A percentile compares a stretch with the other conserved stretches of the same genome.
These are phyloP conservation scores for Fusarium sp. DNA, from an alignment of 2,329 filamentous ascomycete genomes.

Conservation along the genomic window DNA sequence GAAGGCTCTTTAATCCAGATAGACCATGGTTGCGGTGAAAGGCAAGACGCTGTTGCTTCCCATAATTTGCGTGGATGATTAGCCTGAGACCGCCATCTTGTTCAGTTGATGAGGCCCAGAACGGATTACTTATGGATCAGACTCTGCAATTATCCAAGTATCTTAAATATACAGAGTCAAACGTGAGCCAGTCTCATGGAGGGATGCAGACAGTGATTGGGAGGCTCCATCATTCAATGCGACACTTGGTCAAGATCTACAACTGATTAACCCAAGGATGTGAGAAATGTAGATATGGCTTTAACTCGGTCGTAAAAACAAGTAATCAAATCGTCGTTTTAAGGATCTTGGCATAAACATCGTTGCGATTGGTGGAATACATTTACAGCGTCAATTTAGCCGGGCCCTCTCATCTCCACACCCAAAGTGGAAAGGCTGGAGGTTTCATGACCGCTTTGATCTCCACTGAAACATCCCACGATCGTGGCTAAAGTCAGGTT, in stretches of 20 bases:
- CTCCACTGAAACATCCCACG: slow-evolving; percentile 14
- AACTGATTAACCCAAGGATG: neutral
- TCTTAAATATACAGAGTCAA: neutral
- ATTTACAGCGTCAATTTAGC: neutral
- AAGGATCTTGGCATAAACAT: neutral
- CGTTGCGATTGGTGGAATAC: slow-evolving; percentile 2
- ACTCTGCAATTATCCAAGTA: neutral
- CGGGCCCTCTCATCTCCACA: slow-evolving; percentile 2
- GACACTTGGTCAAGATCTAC: neutral
- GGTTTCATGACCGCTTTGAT: slow-evolving; percentile 8
- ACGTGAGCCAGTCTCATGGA: neutral
- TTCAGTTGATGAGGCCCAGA: neutral
- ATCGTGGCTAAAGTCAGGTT: slow-evolving; percentile 5
- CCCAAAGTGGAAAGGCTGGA: slow-evolving; percentile 9
- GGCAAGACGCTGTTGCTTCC: neutral
- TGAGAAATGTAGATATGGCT: neutral
- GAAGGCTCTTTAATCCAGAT: too few relatives aligned
- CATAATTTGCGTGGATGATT: neutral
- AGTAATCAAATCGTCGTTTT: slow-evolving; percentile 6
- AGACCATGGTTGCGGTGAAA: neutral
- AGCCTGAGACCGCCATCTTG: neutral
- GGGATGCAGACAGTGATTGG: neutral
- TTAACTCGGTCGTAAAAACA: neutral
- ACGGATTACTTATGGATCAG: neutral
- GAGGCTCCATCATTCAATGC: neutral